phyloP scores from a whole-genome alignment of 257 asterid species.

The Craterostigma plantagineum region DNA sequence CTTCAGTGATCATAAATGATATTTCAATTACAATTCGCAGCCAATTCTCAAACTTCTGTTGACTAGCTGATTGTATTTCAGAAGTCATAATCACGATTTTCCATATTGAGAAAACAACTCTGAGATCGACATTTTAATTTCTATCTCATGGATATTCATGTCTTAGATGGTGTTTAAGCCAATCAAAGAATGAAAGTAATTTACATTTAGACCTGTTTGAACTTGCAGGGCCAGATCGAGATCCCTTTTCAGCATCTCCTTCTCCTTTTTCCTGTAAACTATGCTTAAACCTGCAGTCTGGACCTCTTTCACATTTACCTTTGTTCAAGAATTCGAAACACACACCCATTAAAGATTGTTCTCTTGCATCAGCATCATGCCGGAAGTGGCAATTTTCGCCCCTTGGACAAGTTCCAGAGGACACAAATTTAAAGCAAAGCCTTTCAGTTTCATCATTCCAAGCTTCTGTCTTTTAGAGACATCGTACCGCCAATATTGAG shows the following conservation, averaged over 20 bases:
- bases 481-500: constrained; percentile 93
- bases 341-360: constrained; percentile 73
- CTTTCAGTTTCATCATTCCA: constrained; percentile 48
- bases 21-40: too few relatives aligned
- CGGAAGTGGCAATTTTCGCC: constrained; percentile 72
- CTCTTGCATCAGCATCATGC: constrained; percentile 84
- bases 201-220: constrained; percentile 32
- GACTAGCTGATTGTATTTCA: too few relatives aligned
- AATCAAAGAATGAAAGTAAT: constrained; percentile 6
- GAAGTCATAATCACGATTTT: too few relatives aligned
- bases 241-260: constrained; percentile 23
- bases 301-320: constrained; percentile 92
- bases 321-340: constrained; percentile 91
- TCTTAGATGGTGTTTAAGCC: too few relatives aligned
- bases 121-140: too few relatives aligned
- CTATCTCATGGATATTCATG: too few relatives aligned
- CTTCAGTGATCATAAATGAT: too few relatives aligned
- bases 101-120: too few relatives aligned
- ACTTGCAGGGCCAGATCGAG: constrained; percentile 34
- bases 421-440: constrained; percentile 70
- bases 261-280: constrained; percentile 54
- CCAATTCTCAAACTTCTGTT: too few relatives aligned
- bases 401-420: constrained; percentile 85
- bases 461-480: constrained; percentile 63
- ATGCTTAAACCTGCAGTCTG: constrained; percentile 83